Conservation (phyloP, 208 protist species). For the Trichomonas tenax region DNA sequence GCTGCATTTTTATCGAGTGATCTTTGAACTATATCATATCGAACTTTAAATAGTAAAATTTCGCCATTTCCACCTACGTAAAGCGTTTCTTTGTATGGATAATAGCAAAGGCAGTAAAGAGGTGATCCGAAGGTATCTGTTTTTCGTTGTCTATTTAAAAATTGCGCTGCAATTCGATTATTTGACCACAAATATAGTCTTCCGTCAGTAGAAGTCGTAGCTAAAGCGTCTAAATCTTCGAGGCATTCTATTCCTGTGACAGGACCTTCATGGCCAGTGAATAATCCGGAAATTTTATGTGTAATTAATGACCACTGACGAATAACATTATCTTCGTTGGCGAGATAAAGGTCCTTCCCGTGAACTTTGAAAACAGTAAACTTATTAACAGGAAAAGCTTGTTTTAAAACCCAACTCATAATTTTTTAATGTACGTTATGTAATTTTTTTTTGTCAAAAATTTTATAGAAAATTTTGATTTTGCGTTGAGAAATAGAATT, state of each 20-base stretch:
- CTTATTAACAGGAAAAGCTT: not conserved
- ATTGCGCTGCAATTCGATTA: not conserved
- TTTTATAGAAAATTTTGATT: too few species aligned
- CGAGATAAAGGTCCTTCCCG: not conserved
- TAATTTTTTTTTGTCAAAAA: not conserved
- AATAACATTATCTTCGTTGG: not conserved
- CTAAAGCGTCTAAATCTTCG: not conserved
- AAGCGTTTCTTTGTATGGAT: not conserved
- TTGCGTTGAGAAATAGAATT: too few species aligned
- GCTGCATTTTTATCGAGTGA: not conserved
- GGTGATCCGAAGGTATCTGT: constrained; percentile 4
- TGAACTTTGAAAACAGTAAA: not conserved
- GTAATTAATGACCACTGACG: not conserved
- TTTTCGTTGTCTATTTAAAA: not conserved
- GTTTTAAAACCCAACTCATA: constrained; percentile 4
- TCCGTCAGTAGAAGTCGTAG: not conserved
- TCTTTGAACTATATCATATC: not conserved
- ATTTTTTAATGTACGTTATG: not conserved
- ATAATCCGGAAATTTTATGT: not conserved
- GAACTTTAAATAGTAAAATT: not conserved
- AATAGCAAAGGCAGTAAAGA: not conserved
- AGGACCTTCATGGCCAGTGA: not conserved
- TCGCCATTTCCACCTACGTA: not conserved
- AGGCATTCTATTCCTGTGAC: not conserved
- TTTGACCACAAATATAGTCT: not conserved